Conservation (phyloP, 2,329 filamentous ascomycete species). For the Myotisia sp. region DNA sequence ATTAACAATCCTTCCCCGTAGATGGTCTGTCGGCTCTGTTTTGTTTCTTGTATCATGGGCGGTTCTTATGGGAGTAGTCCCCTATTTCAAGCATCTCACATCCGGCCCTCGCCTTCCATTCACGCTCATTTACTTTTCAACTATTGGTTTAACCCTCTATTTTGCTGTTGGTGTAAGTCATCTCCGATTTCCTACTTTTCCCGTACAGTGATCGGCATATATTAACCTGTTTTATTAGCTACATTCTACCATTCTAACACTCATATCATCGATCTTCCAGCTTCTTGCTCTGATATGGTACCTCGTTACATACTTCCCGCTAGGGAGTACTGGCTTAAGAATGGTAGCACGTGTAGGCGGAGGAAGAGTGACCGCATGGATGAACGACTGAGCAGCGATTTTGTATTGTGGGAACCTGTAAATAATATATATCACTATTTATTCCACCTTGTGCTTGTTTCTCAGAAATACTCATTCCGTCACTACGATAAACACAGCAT, state of each 20-base stretch:
- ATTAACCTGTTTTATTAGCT: slow-evolving; percentile 42
- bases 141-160: slow-evolving; percentile 76
- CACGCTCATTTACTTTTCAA: slow-evolving; percentile 87
- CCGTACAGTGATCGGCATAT: slow-evolving; percentile 11
- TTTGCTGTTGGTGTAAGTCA: slow-evolving; percentile 78
- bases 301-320: slow-evolving; percentile 91
- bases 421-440: no score
- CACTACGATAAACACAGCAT: no score
- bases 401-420: no score
- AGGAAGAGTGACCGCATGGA: slow-evolving; percentile 72
- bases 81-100: slow-evolving; percentile 69
- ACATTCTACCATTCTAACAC: slow-evolving; percentile 67
- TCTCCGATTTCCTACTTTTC: slow-evolving; percentile 10
- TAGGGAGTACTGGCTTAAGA: slow-evolving; percentile 79
- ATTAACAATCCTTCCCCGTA: slow-evolving; percentile 26
- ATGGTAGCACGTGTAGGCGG: slow-evolving; percentile 77
- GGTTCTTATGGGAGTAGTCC: slow-evolving; percentile 78
- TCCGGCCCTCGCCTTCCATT: slow-evolving; percentile 80
- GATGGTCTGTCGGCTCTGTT: slow-evolving; percentile 86
- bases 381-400: slow-evolving; percentile 42
- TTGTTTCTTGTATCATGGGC: slow-evolving; percentile 89
- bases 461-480: no score
- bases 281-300: slow-evolving; percentile 80
- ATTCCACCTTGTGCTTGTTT: no score
- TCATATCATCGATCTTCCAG: slow-evolving; percentile 72